phyloP scores from a whole-genome alignment of 345 rosid species.

The Eucalyptus coolabah region DNA sequence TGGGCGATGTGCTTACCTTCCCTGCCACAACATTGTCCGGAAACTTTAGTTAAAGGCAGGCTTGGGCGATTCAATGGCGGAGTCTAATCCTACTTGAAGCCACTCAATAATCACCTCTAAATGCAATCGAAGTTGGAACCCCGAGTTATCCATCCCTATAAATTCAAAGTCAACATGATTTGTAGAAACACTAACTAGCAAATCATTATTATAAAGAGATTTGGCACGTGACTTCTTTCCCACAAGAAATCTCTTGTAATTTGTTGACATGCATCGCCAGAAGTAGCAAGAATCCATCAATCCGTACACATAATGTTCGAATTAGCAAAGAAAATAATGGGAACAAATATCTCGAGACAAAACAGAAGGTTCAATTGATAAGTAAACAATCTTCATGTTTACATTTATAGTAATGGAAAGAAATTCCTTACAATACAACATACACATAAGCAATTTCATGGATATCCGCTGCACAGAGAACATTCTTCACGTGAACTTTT shows the following conservation, averaged over 20 bases:
- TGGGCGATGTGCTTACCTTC: neutral
- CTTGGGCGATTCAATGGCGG: neutral
- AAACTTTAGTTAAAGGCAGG: neutral
- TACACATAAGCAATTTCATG: too few relatives aligned
- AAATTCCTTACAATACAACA: too few relatives aligned
- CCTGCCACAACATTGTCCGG: too few relatives aligned
- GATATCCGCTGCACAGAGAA: too few relatives aligned
- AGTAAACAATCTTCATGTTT: too few relatives aligned
- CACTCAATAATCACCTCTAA: neutral
- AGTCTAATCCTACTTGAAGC: neutral
- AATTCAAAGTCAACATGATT: neutral
- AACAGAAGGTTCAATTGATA: too few relatives aligned
- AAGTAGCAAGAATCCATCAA: neutral
- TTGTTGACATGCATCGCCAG: neutral
- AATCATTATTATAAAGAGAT: neutral
- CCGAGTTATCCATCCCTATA: neutral
- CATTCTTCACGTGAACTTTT: too few relatives aligned
- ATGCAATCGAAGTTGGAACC: neutral
- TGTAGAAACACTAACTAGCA: neutral
- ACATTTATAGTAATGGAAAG: too few relatives aligned
- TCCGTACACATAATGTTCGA: neutral
- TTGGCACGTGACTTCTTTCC: neutral
- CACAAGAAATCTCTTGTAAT: neutral
- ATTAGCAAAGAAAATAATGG: neutral
- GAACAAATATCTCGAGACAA: neutral